A percentile compares a stretch with the other conserved stretches of the same genome.
phyloP scores from a whole-genome alignment of 306 rosid species.

The Pterocarpus santalinus region DNA sequence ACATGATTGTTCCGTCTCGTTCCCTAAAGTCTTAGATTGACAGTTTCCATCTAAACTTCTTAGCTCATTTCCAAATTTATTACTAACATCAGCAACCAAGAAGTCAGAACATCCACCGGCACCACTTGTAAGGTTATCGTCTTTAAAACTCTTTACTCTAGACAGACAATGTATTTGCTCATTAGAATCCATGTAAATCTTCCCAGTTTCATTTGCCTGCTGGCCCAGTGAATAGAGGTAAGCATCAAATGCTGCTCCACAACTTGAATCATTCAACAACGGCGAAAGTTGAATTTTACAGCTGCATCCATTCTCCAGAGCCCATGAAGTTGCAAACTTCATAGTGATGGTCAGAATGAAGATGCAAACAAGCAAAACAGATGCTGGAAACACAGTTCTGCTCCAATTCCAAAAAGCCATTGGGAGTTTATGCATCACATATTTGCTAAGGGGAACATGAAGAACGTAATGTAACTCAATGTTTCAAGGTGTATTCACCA shows the following conservation, averaged over 20 bases:
- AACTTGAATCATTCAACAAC: conserved; percentile 29
- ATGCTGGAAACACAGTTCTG: conserved; percentile 13
- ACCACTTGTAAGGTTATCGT: conserved; percentile 51
- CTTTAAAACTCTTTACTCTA: conserved; percentile 23
- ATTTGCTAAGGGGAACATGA: background rate
- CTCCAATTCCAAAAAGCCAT: conserved; percentile 32
- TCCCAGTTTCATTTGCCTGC: conserved; percentile 54
- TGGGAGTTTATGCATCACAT: conserved; percentile 1
- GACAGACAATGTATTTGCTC: conserved; percentile 53
- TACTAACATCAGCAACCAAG: conserved; percentile 48
- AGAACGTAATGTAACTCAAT: background rate
- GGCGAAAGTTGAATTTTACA: conserved; percentile 33
- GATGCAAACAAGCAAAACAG: conserved; percentile 24
- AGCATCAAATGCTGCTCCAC: conserved; percentile 46
- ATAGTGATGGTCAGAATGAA: conserved; percentile 27
- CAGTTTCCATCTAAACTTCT: conserved; percentile 44
- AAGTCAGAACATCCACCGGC: conserved; percentile 61
- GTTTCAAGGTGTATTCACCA: background rate
- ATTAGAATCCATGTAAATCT: conserved; percentile 46
- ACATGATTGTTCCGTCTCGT: conserved; percentile 41
- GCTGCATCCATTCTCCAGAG: conserved; percentile 46
- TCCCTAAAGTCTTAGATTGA: conserved; percentile 33
- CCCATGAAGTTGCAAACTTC: conserved; percentile 39
- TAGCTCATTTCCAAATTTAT: conserved; percentile 46
- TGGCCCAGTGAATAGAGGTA: conserved; percentile 53